Evolutionary conservation across 2,329 filamentous ascomycete genomes (phyloP).

Genomic region (Anthostomella pinea): DNA sequence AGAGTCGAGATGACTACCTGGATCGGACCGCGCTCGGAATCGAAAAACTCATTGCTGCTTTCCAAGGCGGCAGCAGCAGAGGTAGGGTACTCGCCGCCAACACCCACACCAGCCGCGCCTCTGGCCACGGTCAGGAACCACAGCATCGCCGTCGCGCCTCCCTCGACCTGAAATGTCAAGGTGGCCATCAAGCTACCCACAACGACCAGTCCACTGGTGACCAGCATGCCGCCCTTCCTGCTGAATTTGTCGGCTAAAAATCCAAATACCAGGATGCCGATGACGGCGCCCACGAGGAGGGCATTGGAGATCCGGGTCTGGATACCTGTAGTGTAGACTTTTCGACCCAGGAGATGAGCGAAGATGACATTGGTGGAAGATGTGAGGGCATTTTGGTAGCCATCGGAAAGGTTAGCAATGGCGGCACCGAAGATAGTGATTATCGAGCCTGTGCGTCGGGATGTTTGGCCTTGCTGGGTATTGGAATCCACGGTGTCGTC

Average conservation of each 20-base stretch:
- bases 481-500: no score
- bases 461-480: no score
- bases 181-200: slow-evolving; percentile 10
- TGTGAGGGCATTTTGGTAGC: no score
- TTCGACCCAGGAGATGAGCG: slow-evolving; percentile 7
- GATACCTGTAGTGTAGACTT: slow-evolving; percentile 8
- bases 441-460: no score
- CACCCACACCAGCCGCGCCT: slow-evolving; percentile 9
- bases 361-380: slow-evolving; percentile 13
- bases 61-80: slow-evolving; percentile 12
- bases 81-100: slow-evolving; percentile 13
- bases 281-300: slow-evolving; percentile 10
- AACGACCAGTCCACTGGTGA: slow-evolving; percentile 10
- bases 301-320: slow-evolving; percentile 12
- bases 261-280: slow-evolving; percentile 10
- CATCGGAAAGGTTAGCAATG: no score
- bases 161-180: no score
- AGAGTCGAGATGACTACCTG: slow-evolving; percentile 12
- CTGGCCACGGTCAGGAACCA: slow-evolving; percentile 11
- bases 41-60: slow-evolving; percentile 8
- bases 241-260: slow-evolving; percentile 11
- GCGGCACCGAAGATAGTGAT: no score
- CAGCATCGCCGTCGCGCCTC: slow-evolving; percentile 11
- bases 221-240: slow-evolving; percentile 12
- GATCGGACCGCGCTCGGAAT: slow-evolving; percentile 7